Percentiles rank a stretch among this genome's conserved stretches.
Evolutionary conservation across 305 asterid species (phyloP).

Genomic region (Fraxinus baroniana): DNA sequence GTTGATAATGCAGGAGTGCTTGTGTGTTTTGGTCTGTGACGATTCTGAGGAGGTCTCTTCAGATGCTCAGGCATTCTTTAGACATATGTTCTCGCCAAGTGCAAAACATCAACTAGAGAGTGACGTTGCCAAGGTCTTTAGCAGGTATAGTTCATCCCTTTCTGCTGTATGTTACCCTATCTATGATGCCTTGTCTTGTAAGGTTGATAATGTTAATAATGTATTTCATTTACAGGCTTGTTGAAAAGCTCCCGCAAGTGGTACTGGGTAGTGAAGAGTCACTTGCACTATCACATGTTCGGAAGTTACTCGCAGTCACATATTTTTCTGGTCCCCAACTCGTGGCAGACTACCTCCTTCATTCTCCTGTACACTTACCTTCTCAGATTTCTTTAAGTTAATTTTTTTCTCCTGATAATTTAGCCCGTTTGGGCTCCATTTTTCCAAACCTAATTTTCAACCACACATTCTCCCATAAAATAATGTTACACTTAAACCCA

Average conservation of each 20-base stretch:
- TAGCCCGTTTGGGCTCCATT: neutral
- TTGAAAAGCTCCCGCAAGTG: slow-evolving; percentile 86
- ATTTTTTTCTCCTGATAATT: neutral
- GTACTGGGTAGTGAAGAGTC: slow-evolving; percentile 75
- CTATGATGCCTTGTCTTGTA: slow-evolving; percentile 17
- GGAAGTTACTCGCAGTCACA: slow-evolving; percentile 71
- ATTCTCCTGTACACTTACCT: slow-evolving; percentile 67
- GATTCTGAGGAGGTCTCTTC: slow-evolving; percentile 77
- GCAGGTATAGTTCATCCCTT: slow-evolving; percentile 45
- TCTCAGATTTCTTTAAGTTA: slow-evolving; percentile 20
- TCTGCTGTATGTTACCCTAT: slow-evolving; percentile 17
- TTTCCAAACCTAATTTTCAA: neutral
- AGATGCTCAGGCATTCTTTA: slow-evolving; percentile 56
- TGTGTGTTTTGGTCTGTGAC: slow-evolving; percentile 74
- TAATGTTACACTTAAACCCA: neutral
- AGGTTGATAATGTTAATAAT: slow-evolving; percentile 1
- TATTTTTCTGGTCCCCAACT: slow-evolving; percentile 79
- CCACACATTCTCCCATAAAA: neutral
- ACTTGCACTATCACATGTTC: slow-evolving; percentile 68
- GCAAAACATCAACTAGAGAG: slow-evolving; percentile 42
- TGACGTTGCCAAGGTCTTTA: slow-evolving; percentile 60
- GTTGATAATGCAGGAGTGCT: slow-evolving; percentile 66
- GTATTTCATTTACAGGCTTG: slow-evolving; percentile 52
- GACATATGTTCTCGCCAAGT: slow-evolving; percentile 46
- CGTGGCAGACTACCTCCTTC: slow-evolving; percentile 66